Conservation (phyloP, 371 early-diverging fungal species). For the Rhizopus arrhizus region DNA sequence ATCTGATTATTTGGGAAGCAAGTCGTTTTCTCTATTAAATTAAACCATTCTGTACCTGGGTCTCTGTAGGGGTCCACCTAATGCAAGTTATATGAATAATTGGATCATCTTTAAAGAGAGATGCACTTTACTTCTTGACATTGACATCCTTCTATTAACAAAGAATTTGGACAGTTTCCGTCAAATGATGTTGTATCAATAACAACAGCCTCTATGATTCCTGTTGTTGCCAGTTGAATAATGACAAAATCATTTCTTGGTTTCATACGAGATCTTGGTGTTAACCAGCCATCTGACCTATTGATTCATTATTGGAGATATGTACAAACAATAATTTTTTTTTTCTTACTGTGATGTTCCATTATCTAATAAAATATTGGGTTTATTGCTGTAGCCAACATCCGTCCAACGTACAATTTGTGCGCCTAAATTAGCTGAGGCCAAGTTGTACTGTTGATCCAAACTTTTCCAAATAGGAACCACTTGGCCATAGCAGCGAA, state of each 20-base stretch:
- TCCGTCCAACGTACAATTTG: slow-evolving; percentile 69
- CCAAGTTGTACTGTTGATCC: slow-evolving; percentile 62
- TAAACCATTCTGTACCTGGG: slow-evolving; percentile 20
- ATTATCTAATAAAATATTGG: slow-evolving; percentile 67
- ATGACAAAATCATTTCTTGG: slow-evolving; percentile 70
- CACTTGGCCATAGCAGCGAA: slow-evolving; percentile 77
- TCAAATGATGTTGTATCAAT: slow-evolving; percentile 76
- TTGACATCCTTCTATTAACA: slow-evolving; percentile 35
- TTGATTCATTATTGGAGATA: not conserved
- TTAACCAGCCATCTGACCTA: slow-evolving; percentile 74
- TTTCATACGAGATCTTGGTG: slow-evolving; percentile 55
- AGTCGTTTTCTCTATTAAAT: slow-evolving; percentile 10
- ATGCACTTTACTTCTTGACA: slow-evolving; percentile 19
- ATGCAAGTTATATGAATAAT: not conserved
- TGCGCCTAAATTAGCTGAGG: slow-evolving; percentile 71
- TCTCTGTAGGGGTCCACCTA: slow-evolving; percentile 27
- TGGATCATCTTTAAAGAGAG: not conserved
- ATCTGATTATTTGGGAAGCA: slow-evolving; percentile 3
- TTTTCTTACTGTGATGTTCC: slow-evolving; percentile 38
- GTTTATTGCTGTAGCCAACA: slow-evolving; percentile 64
- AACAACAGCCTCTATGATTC: slow-evolving; percentile 61
- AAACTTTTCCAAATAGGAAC: slow-evolving; percentile 50
- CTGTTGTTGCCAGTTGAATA: slow-evolving; percentile 67
- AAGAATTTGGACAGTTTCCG: slow-evolving; percentile 22
- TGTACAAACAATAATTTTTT: not conserved